phyloP scores from a whole-genome alignment of 2,329 filamentous ascomycete genomes.

The Talaromyces funiculosus region DNA sequence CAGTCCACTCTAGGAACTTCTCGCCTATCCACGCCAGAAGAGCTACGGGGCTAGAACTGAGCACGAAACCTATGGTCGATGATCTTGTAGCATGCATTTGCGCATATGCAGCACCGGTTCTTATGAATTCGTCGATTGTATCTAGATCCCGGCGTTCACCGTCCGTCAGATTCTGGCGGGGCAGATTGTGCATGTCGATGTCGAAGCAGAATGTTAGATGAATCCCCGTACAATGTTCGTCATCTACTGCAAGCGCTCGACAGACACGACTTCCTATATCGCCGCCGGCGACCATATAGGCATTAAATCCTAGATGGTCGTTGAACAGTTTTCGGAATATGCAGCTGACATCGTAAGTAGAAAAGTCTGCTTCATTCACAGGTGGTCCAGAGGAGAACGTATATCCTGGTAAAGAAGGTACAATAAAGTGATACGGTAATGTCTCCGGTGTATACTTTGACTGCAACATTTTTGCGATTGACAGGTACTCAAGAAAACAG shows the following conservation, averaged over 20 bases:
- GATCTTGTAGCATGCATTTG: constrained; percentile 6
- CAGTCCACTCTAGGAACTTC: constrained; percentile 35
- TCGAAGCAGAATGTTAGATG: constrained; percentile 11
- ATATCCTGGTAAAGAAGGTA: constrained; percentile 53
- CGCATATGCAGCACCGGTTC: neutral
- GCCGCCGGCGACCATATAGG: constrained; percentile 54
- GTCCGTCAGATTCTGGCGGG: neutral
- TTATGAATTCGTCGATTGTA: neutral
- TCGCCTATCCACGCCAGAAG: constrained; percentile 24
- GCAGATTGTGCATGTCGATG: neutral
- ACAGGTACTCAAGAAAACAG: constrained; percentile 51
- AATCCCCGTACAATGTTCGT: constrained; percentile 47
- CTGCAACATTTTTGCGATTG: constrained; percentile 43
- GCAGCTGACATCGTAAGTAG: constrained; percentile 34
- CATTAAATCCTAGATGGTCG: constrained; percentile 47
- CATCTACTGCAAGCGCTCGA: constrained; percentile 38
- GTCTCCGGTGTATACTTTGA: constrained; percentile 45
- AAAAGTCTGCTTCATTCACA: constrained; percentile 37
- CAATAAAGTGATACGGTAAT: constrained; percentile 54
- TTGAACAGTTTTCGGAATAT: constrained; percentile 48
- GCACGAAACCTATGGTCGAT: constrained; percentile 4
- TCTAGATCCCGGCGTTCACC: neutral
- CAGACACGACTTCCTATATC: constrained; percentile 49
- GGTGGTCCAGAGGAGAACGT: constrained; percentile 43
- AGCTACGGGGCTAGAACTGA: constrained; percentile 7